Base-by-base conservation (phyloP, 2,329 filamentous ascomycete genomes). In the Monilinia fructicola region DNA sequence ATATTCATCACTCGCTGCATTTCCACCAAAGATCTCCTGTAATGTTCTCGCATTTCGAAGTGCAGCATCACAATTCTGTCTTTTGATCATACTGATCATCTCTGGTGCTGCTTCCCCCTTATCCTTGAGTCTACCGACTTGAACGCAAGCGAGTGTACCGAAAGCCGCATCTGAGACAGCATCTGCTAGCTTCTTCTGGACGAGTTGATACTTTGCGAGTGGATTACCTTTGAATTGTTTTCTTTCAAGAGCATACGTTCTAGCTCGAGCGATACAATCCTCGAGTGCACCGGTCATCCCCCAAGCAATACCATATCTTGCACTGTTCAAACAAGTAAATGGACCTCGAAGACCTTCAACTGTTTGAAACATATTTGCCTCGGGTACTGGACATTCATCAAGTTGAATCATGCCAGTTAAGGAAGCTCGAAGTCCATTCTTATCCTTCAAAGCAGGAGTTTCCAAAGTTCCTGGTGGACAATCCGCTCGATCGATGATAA, bases 351-450 rank as follows among this genome's bases (percentile, higher is more conserved):
- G 83, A 6, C 95, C 95, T 77, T 97, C 91, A 6, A 97, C 85
- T 1, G 91, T 86, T 0, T 93, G 93, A 74, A 99, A 93, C 93
- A 99, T 96, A 80, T 97, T 97, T 73, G 87, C 91, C 71, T 89
- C 87, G 0, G 93, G 89, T 0, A 99, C 92, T 0, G 95, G 94
- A 71, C 91, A 93, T 70, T 90, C 88, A 71, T 97, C 94, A 76
- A 99, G 85, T 73, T 97, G 93, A 71, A 99, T 97, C 95, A 98
- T 98, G 67, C 95, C 95, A 0, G 95, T 99, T 70, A 97, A 90
- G 16, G 92, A 96, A 16, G 95, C 95, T 67, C 95, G 85, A 42
- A 99, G 86, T 1, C 93, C 95, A 69, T 91, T 97, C 85, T 99
- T 99, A 81, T 98, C 87, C 82, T 96, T 96, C 78, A 99, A 90